Evolutionary conservation across 768 basidiomycete genomes (phyloP), one percentile per base, ranked within the genome.

Genomic region (Tricholoma bakamatsutake): DNA sequence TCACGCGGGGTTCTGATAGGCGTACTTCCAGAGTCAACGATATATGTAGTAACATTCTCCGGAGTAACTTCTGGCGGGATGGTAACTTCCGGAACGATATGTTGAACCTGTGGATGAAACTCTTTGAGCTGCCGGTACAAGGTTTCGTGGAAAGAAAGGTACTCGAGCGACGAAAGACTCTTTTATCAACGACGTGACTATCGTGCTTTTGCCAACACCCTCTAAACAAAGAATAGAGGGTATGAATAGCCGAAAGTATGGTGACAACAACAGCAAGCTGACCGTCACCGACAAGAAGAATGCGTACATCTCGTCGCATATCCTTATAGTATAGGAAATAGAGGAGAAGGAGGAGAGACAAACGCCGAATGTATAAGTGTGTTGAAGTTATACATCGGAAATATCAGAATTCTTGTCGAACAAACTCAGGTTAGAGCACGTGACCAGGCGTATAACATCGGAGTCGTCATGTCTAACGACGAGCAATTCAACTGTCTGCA

Each of bases 11-110:
- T 34, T 11, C 39, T 50, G 34, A 33, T 21, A n/a, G 18, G 77
- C 85, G 59, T 64, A 94, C 96, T 87, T 70, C 95, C 95, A 49
- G 96, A 94, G 73, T 99, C 96, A 52, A 98, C 91, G 59, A 99
- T 98, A 67, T 95, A 92, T 4, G 95, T 98, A 1, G 96, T 98
- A 39, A 99, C 93, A 67, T 97, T 94, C 75, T 96, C 94, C 49
- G 96, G 93, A 18, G 94, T 96, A 47, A 97, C 93, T 72, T 95
- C 92, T 64, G 95, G 93, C 6, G 96, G 97, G 54, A 99, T 97
- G 6, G 96, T 98, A 46, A 99, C 94, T 71, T 98, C 96, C 3
- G 96, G 96, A 39, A 98, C 88, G 64, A 96, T 79, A 63, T 93
- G 90, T 71, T 96, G 93, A 46, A 97, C 94, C 95, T 97, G 65